These are phyloP conservation scores for Micromonas commoda DNA, from an alignment of 139 green algal genomes.

Conservation along the genomic window DNA sequence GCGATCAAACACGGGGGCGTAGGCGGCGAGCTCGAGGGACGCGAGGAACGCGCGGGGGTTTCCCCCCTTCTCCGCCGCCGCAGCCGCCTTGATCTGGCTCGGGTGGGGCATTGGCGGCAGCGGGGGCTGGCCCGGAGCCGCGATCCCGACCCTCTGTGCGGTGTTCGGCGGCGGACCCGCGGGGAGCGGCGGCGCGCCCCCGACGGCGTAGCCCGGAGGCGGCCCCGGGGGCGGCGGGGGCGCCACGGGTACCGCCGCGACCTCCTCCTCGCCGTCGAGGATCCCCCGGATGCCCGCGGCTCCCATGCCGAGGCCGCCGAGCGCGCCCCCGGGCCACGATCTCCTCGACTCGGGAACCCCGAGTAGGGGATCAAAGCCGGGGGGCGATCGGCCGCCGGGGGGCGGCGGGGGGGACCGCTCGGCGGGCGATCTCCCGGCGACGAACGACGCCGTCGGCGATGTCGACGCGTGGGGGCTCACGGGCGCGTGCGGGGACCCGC, in stretches of 20 bases:
- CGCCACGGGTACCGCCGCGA: neutral
- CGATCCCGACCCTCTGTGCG: neutral
- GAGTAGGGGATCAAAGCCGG: too few relatives aligned
- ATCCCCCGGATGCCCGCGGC: neutral
- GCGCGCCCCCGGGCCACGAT: neutral
- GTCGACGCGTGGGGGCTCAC: too few relatives aligned
- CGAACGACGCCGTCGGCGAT: too few relatives aligned
- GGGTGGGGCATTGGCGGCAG: neutral
- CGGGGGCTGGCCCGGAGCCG: neutral
- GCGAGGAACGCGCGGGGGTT: neutral
- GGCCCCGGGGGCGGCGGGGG: neutral
- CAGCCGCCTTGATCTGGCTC: neutral
- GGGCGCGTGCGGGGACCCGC: too few relatives aligned
- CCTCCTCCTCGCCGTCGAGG: neutral
- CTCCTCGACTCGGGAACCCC: neutral
- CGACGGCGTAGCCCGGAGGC: too few relatives aligned
- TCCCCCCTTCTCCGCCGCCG: neutral
- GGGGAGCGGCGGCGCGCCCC: constrained; percentile 11
- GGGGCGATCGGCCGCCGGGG: too few relatives aligned
- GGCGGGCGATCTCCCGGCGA: too few relatives aligned
- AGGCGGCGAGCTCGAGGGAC: neutral
- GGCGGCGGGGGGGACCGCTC: too few relatives aligned
- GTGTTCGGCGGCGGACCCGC: neutral
- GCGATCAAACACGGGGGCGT: neutral
- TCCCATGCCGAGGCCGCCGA: neutral